Evolutionary conservation across 768 basidiomycete genomes (phyloP).

Genomic region (Lanmaoa rubissima): DNA sequence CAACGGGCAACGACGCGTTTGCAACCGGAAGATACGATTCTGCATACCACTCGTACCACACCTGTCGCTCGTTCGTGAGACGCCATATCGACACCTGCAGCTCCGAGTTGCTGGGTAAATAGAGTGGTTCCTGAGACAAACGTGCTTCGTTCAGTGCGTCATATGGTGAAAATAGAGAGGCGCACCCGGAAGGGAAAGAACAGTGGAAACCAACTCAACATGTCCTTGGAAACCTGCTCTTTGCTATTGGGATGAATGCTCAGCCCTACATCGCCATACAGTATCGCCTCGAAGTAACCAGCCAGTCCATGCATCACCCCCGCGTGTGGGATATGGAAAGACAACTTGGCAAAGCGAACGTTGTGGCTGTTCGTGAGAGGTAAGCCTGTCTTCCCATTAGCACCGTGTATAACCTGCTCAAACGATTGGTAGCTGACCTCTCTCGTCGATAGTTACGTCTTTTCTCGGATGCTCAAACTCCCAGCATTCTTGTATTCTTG

Average conservation of each 20-base stretch:
- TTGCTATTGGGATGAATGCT: conserved; percentile 93
- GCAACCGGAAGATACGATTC: conserved; percentile 83
- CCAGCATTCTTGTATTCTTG: conserved; percentile 93
- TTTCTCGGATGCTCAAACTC: conserved; percentile 91
- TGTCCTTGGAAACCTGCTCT: conserved; percentile 85
- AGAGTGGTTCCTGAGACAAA: conserved; percentile 75
- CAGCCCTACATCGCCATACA: conserved; percentile 87
- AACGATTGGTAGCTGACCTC: conserved; percentile 45
- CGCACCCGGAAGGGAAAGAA: conserved; percentile 91
- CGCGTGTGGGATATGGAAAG: conserved; percentile 93
- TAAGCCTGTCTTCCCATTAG: conserved; percentile 51
- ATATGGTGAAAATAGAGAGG: conserved; percentile 5
- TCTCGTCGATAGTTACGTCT: conserved; percentile 70
- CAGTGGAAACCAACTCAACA: conserved; percentile 99
- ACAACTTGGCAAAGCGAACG: conserved; percentile 77
- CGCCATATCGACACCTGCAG: conserved; percentile 94
- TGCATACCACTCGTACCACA: conserved; percentile 99
- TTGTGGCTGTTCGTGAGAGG: conserved; percentile 98
- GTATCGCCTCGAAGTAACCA: conserved; percentile 93
- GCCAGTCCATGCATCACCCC: conserved; percentile 92
- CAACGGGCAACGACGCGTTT: conserved; percentile 26
- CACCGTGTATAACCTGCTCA: neutral
- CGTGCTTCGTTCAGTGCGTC: neutral
- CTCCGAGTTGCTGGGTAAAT: conserved; percentile 90
- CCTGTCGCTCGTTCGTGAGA: conserved; percentile 79